Base-by-base conservation (phyloP, 225 moss, liverwort and hornwort species). In the Pseudoscleropodium purum region DNA sequence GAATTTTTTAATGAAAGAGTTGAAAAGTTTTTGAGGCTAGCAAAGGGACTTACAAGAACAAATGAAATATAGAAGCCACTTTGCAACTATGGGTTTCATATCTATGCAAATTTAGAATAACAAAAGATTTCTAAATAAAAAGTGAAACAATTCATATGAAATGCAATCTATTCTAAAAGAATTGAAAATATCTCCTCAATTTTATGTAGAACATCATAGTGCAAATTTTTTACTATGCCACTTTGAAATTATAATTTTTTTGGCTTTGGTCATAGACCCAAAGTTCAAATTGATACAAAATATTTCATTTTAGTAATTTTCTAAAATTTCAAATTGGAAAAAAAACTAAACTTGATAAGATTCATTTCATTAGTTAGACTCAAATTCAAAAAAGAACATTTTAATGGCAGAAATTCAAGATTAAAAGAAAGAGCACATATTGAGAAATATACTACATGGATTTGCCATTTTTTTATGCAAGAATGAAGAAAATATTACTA, bases 341-440 rank as follows among this genome's bases (percentile, higher is more conserved):
- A 30, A 10, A 47, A 30, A 47, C 2, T 18, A 30, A 47, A 75
- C 0, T 30, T 47, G 6, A 75, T 47, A 4, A 16, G 11, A 47
- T 47, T 75, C 4, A 11, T 47, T 30, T 27, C 18, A 45, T 45
- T 6, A 29, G 2, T 17, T 43, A 3, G 0, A 43, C 1, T 43
- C 5, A 43, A 72, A 43, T 29, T 43, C 0, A 18, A 30, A 45
- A 73, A 74, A 43, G 1, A 41, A 9, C 4, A 41, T 26, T 45
- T 45, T 25, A 2, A 4, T 45, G 1, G 29, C 0, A 17, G 2
- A 73, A 29, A 27, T 27, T 43, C 1, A 16, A 0, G 6, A 8
- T 16, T 16, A 0, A 27, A 9, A 9, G 43, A 16, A 15, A 17
- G 1, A 27, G 1, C 0, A 18, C 27, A 10, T 27, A 0, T 74